Evolutionary conservation across 805 yeast genomes (phyloP), one percentile per base, ranked within the genome.

Genomic region (Clavispora fructus): DNA sequence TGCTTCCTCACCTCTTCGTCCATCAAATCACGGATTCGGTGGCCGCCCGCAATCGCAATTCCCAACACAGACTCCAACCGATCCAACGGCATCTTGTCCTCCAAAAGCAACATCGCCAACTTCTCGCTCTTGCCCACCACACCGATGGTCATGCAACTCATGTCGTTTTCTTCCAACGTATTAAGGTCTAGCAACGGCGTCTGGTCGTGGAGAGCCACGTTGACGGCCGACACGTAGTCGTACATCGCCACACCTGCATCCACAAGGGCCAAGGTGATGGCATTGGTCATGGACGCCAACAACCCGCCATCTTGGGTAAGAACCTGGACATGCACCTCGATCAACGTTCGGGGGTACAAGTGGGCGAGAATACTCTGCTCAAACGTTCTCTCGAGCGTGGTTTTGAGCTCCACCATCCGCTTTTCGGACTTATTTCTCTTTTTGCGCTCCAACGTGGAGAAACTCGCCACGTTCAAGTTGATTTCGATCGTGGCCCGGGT

Each of bases 161-260:
- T 77, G 52, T 90, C 97, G 47, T 71, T 74, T 61, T 89, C 97
- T 64, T 94, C 99, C 50, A 87, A 61, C 9, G 82, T 73, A 62
- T 87, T 89, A 48, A 91, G 76, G 62, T 92, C 99, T 41, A 94
- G 70, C 47, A 94, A 68, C 12, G 96, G 90, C 7, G 73, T 67
- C 39, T 79, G 82, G 55, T 88, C 96, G 57, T 80, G 83, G 17
- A 87, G 65, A 0, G 97, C 97, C 6, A 90, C 86, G 27, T 85
- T 77, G 13, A 88, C 78, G 1, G 95, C 82, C 45, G 89, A 79
- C 13, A 92, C 85, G 61, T 88, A 91, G 62, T 94, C 98, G 60
- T 85, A 86, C 85, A 94, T 83, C 6, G 97, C 85, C 40, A 94
- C 83, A 42, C 98, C 98, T 1, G 98, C 97, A 66, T 94, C 98